Evolutionary conservation across 441 rosid genomes (phyloP).

Genomic region (Arabidopsis lyrata): DNA sequence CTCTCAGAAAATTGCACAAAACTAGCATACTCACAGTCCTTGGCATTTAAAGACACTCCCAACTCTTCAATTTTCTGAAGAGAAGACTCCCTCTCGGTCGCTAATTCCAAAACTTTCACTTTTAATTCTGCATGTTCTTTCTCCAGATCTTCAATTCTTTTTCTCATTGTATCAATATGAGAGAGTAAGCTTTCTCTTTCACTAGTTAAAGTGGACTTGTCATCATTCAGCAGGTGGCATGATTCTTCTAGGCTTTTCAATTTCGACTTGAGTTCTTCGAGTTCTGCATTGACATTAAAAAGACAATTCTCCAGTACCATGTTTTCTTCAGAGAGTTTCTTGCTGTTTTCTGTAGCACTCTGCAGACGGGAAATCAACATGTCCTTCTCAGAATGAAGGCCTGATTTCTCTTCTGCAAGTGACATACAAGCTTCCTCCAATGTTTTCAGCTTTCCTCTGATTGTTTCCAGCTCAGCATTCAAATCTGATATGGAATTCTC

Average conservation of each 20-base stretch:
- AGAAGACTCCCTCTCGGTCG: slow-evolving; percentile 62
- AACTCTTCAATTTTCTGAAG: slow-evolving; percentile 64
- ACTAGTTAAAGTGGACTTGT: slow-evolving; percentile 58
- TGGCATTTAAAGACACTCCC: slow-evolving; percentile 53
- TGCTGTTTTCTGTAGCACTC: slow-evolving; percentile 56
- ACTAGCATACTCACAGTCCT: slow-evolving; percentile 61
- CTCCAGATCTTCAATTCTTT: slow-evolving; percentile 57
- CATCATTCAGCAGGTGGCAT: slow-evolving; percentile 62
- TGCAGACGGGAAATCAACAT: slow-evolving; percentile 65
- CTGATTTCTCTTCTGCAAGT: slow-evolving; percentile 66
- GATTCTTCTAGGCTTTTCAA: slow-evolving; percentile 68
- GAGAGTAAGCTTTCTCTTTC: slow-evolving; percentile 65
- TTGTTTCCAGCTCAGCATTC: slow-evolving; percentile 80
- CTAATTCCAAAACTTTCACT: slow-evolving; percentile 55
- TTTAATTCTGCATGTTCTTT: slow-evolving; percentile 57
- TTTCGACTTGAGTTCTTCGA: slow-evolving; percentile 63
- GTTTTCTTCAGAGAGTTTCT: slow-evolving; percentile 72
- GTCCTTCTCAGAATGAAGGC: slow-evolving; percentile 70
- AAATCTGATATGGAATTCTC: slow-evolving; percentile 89
- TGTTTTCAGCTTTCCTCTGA: slow-evolving; percentile 64
- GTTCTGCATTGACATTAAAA: slow-evolving; percentile 71
- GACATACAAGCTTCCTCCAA: slow-evolving; percentile 70
- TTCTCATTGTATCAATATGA: slow-evolving; percentile 59
- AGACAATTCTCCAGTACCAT: slow-evolving; percentile 73
- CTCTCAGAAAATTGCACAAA: slow-evolving; percentile 53